Evolutionary conservation across 805 yeast species (phyloP), one percentile per base, ranked within the genome.

Genomic region (Ogataea degrootiae): DNA sequence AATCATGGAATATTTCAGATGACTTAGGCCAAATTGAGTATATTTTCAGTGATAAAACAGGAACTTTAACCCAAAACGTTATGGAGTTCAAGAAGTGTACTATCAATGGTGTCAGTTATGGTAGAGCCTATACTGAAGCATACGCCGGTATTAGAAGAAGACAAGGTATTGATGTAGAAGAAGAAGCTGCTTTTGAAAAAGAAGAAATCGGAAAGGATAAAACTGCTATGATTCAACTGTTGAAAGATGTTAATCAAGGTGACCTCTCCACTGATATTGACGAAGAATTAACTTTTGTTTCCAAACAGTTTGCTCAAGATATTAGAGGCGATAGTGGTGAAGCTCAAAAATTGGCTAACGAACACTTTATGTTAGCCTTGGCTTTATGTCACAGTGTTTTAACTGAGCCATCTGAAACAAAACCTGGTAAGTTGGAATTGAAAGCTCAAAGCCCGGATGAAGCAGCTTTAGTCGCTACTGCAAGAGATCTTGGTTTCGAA

Each of bases 381-480:
- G 87, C 92, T 0, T 68, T 87, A 34, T 87, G 95, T 69, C 94
- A 87, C 60, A 81, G 91, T 46, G 94, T 87, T 22, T 64, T 87
- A 39, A 77, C 82, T 29, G 95, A 87, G 58, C 75, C 77, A 36
- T 82, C 83, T 51, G 82, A 82, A 37, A 72, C 74, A 23, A 74
- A 80, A 54, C 81, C 87, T 2, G 75, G 69, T 1, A 82, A 74
- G 50, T 55, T 76, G 44, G 69, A 79, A 23, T 67, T 85, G 36
- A 83, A 84, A 58, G 94, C 94, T 0, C 94, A 86, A 62, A 83
- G 90, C 23, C 95, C 95, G 0, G 95, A 87, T 72, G 95, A 87
- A 66, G 90, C 91, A 26, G 94, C 95, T 0, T 74, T 87, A 48
- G 95, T 87, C 15, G 83, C 83, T 15, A 85, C 94, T 19, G 94